Evolutionary conservation across 2,329 filamentous ascomycete species (phyloP).

Genomic region (Apiospora kogelbergensis): DNA sequence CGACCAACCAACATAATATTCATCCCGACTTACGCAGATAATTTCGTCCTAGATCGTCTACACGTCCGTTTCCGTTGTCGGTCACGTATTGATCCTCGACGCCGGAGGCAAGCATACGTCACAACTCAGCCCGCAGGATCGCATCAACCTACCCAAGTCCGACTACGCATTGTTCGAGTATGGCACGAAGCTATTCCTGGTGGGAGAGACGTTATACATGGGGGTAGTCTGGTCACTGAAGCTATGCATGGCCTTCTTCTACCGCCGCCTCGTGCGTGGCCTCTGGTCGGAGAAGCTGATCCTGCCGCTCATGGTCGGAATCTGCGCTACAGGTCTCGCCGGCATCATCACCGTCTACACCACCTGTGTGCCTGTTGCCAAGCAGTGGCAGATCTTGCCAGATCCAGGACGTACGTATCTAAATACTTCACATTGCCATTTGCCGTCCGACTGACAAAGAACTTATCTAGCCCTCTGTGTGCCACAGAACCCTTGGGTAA

Average conservation of each 20-base stretch:
- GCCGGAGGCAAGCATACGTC: slow-evolving; percentile 32
- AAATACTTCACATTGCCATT: neutral
- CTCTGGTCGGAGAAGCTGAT: slow-evolving; percentile 37
- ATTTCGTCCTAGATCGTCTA: neutral
- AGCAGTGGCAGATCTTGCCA: slow-evolving; percentile 36
- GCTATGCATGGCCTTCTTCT: slow-evolving; percentile 43
- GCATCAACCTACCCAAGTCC: slow-evolving; percentile 28
- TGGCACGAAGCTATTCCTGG: slow-evolving; percentile 36
- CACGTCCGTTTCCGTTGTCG: slow-evolving; percentile 12
- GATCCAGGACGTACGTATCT: slow-evolving; percentile 35
- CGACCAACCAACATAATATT: neutral
- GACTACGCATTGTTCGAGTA: slow-evolving; percentile 28
- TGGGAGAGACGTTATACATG: slow-evolving; percentile 34
- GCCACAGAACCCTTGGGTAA: slow-evolving; percentile 13
- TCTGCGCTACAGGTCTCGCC: slow-evolving; percentile 26
- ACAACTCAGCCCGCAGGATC: slow-evolving; percentile 27
- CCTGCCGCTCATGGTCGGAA: slow-evolving; percentile 32
- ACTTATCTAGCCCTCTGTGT: slow-evolving; percentile 11
- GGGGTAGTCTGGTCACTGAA: slow-evolving; percentile 40
- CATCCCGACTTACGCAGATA: neutral
- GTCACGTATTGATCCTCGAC: slow-evolving; percentile 24
- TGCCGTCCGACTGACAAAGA: neutral
- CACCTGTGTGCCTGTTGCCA: slow-evolving; percentile 32
- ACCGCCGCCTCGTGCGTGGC: slow-evolving; percentile 34
- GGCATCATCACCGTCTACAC: slow-evolving; percentile 26